These are phyloP conservation scores for Botrytis pseudocinerea DNA, from an alignment of 2,329 filamentous ascomycete genomes.

Conservation along the genomic window DNA sequence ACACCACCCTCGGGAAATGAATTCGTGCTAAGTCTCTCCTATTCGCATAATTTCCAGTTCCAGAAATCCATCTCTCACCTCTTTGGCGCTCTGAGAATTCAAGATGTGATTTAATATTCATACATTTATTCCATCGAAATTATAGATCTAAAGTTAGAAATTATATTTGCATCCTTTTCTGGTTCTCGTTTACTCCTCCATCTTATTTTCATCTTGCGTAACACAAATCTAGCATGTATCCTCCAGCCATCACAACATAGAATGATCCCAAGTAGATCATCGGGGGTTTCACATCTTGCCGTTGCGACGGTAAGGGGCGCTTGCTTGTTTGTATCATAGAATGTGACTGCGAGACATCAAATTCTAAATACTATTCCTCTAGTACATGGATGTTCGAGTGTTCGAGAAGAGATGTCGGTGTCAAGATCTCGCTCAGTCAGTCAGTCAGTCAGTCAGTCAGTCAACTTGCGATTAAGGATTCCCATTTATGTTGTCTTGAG, in stretches of 20 bases:
- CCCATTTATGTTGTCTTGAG: neutral
- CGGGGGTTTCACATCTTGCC: neutral
- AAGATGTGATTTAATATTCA: neutral
- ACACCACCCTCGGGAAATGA: constrained; percentile 1
- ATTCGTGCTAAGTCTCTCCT: neutral
- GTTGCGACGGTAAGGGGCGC: neutral
- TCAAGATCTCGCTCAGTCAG: neutral
- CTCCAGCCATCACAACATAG: neutral
- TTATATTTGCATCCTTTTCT: neutral
- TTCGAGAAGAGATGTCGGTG: neutral
- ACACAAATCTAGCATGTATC: neutral
- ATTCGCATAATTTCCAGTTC: neutral
- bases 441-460: neutral
- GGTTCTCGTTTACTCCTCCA: neutral
- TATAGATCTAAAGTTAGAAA: neutral
- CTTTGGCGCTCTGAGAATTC: neutral
- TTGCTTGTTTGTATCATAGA: neutral
- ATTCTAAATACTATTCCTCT: neutral
- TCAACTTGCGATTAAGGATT: neutral
- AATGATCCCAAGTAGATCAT: neutral
- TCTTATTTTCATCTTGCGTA: neutral
- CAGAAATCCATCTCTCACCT: neutral
- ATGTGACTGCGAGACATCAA: neutral
- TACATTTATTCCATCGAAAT: neutral
- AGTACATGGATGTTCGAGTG: neutral